These are phyloP conservation scores for Picocystis salinarum DNA, from an alignment of 139 green algal genomes.

Conservation along the genomic window DNA sequence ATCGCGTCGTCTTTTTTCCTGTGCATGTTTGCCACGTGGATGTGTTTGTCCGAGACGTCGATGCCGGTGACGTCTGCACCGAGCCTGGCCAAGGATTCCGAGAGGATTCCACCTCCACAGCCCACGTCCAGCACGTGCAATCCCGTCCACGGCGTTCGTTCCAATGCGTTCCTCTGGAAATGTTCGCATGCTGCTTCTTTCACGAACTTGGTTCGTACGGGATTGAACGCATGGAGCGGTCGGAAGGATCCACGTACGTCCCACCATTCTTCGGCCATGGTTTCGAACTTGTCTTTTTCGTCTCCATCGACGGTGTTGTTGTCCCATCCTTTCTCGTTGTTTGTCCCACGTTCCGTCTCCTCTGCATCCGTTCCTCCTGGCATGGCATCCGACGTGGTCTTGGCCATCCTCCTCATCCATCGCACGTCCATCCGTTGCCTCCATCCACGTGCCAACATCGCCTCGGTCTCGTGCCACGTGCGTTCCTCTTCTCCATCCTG, in stretches of 20 bases:
- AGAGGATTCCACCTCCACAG: conserved; percentile 52
- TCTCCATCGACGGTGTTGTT: conserved; percentile 26
- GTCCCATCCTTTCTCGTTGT: conserved; percentile 6
- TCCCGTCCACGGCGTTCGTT: conserved; percentile 1
- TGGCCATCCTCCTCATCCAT: too few species aligned
- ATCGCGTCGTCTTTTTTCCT: conserved; percentile 18
- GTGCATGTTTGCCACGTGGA: conserved; percentile 25
- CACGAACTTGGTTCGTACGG: conserved; percentile 53
- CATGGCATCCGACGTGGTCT: too few species aligned
- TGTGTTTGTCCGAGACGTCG: conserved; percentile 30
- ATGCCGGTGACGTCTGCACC: conserved; percentile 40
- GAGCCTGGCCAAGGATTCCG: conserved; percentile 41
- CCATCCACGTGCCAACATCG: too few species aligned
- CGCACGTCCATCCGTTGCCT: too few species aligned
- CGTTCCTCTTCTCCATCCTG: too few species aligned
- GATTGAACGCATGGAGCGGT: conserved; percentile 71
- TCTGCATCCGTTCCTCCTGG: too few species aligned
- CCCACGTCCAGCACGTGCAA: conserved; percentile 66
- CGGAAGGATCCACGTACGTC: conserved; percentile 43
- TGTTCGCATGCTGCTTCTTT: conserved; percentile 22
- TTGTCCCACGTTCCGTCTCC: too few species aligned
- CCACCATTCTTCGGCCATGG: conserved; percentile 59
- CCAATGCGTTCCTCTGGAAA: conserved; percentile 9
- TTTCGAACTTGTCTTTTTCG: conserved; percentile 65
- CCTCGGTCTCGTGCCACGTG: too few species aligned